Percentiles rank a stretch among this genome's conserved stretches.
phyloP scores from a whole-genome alignment of 768 basidiomycete genomes.

The Crucibulum laeve region DNA sequence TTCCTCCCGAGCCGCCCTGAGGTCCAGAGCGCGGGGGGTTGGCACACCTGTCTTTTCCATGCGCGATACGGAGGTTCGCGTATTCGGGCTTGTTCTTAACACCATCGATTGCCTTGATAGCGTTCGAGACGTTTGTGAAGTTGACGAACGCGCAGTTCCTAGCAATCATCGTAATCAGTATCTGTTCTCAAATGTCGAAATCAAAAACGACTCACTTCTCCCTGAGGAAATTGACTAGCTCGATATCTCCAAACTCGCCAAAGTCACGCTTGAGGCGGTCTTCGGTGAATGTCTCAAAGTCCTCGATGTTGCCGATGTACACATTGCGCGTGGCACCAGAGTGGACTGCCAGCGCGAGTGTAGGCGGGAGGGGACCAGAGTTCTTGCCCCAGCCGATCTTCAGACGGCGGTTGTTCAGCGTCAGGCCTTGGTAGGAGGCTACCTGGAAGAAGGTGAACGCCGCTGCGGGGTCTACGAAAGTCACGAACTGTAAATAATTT shows the following conservation, averaged over 20 bases:
- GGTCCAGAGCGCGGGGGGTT: constrained; percentile 86
- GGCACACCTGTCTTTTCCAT: constrained; percentile 94
- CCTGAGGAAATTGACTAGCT: constrained; percentile 92
- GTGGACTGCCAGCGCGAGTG: constrained; percentile 84
- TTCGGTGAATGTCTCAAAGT: constrained; percentile 89
- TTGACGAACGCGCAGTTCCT: constrained; percentile 97
- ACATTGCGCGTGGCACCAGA: constrained; percentile 95
- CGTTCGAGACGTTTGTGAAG: constrained; percentile 92
- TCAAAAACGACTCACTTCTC: constrained; percentile 65
- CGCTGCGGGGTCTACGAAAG: constrained; percentile 90
- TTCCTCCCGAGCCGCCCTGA: constrained; percentile 56
- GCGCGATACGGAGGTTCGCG: constrained; percentile 81
- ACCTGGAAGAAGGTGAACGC: constrained; percentile 95
- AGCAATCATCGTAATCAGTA: constrained; percentile 4
- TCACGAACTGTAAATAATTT: constrained; percentile 68
- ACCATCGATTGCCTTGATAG: constrained; percentile 97
- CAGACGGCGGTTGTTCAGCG: constrained; percentile 87
- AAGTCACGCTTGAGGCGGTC: constrained; percentile 92
- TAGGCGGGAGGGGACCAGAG: constrained; percentile 80
- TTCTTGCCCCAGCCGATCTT: constrained; percentile 99
- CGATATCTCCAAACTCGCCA: constrained; percentile 94
- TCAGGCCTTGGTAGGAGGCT: constrained; percentile 85
- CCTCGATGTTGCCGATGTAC: constrained; percentile 92
- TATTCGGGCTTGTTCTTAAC: constrained; percentile 93
- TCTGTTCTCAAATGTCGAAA: not conserved